These are phyloP conservation scores for Leptographium procerum DNA, from an alignment of 2,329 filamentous ascomycete species.

Conservation along the genomic window DNA sequence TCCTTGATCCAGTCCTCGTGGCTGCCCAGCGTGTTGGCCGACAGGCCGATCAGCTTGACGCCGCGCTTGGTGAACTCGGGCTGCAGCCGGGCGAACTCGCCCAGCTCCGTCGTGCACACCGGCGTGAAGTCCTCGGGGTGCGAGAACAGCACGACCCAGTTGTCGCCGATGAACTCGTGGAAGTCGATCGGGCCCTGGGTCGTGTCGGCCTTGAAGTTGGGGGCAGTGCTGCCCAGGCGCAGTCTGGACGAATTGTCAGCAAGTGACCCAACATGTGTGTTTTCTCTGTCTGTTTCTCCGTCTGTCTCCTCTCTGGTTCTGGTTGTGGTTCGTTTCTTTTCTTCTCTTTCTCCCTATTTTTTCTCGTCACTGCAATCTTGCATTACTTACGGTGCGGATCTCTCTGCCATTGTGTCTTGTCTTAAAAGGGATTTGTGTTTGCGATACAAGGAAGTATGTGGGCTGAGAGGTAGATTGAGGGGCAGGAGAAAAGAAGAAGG, in stretches of 20 bases:
- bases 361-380: not conserved
- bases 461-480: not conserved
- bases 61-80: slow-evolving; percentile 77
- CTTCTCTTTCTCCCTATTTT: no score
- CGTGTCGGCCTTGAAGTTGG: slow-evolving; percentile 76
- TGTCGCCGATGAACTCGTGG: slow-evolving; percentile 68
- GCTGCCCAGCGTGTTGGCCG: slow-evolving; percentile 72
- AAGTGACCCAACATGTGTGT: no score
- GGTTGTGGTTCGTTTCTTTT: not conserved
- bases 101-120: slow-evolving; percentile 88
- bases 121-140: slow-evolving; percentile 88
- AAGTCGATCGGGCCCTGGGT: slow-evolving; percentile 70
- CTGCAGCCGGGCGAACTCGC: slow-evolving; percentile 81
- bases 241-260: slow-evolving; percentile 29
- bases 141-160: slow-evolving; percentile 74
- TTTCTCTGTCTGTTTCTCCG: not conserved
- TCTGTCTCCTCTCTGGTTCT: not conserved
- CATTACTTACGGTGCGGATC: slow-evolving; percentile 22
- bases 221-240: slow-evolving; percentile 55
- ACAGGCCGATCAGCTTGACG: slow-evolving; percentile 85
- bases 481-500: not conserved
- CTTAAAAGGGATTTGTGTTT: not conserved
- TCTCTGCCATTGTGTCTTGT: slow-evolving; percentile 21
- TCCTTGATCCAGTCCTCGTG: slow-evolving; percentile 89
- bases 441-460: not conserved